Evolutionary conservation across 2,329 filamentous ascomycete genomes (phyloP), one percentile per base, ranked within the genome.

Genomic region (Trichoderma hamatum): DNA sequence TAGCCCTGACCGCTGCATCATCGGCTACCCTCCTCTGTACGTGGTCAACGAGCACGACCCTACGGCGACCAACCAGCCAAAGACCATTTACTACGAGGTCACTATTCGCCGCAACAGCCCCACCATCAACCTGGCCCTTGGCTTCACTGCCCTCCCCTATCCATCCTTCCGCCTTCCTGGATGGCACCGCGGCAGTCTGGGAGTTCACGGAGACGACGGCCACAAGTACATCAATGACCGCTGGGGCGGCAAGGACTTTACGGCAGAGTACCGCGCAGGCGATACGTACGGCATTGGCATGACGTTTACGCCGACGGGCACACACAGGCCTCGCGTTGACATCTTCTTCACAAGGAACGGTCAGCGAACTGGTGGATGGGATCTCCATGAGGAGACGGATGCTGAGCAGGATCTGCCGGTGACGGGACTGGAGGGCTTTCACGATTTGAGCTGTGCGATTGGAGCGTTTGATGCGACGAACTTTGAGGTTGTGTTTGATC

Each of bases 151-250:
- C 1, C 86, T 90, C 59, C 92, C 92, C 9, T 95, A 94, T 75
- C 92, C 92, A 7, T 84, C 85, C 0, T 95, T 93, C 82, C 86
- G 92, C 9, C 85, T 94, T 70, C 92, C 92, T 0, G 92, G 92
- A 2, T 95, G 92, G 92, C 90, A 96, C 76, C 86, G 92, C 39
- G 92, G 87, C 21, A 90, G 88, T 71, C 75, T 94, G 16, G 92
- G 84, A 1, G 88, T 95, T n/a, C 92, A 95, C 76, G 89, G 90
- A 58, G 92, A 95, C 77, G 92, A 95, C 77, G 92, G 92, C 0
- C 85, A 90, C 74, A 86, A 86, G 77, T 96, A 91, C 77, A 84
- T 93, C 74, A 93, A 94, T 76, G 90, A 95, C 77, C 84, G 84
- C 9, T 91, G 86, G 83, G 92, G 92, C 26, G 92, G 92, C 21